phyloP scores from a whole-genome alignment of 495 filamentous ascomycete genomes.

The Astrocystis sublimbata region DNA sequence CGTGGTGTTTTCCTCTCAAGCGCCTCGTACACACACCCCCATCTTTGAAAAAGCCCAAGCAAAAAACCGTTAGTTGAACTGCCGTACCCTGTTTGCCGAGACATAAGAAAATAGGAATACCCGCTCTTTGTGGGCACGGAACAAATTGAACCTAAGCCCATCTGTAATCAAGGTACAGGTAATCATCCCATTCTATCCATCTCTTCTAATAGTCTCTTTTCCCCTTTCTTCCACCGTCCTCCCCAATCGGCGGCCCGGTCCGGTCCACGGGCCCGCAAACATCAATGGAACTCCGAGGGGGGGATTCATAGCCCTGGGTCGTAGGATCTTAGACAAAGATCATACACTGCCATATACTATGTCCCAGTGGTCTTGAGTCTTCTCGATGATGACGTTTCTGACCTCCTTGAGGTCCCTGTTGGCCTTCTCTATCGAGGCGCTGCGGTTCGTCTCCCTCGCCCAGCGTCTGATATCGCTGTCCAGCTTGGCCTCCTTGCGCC shows the following conservation, averaged over 20 bases:
- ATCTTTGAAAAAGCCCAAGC: background rate
- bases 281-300: slow-evolving; percentile 16
- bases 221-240: background rate
- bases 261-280: slow-evolving; percentile 18
- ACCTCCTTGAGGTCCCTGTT: slow-evolving; percentile 62
- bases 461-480: slow-evolving; percentile 77
- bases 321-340: no score
- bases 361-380: slow-evolving; percentile 50
- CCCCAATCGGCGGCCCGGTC: no score
- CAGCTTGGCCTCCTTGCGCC: slow-evolving; percentile 73
- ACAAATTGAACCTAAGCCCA: slow-evolving; percentile 11
- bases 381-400: slow-evolving; percentile 61
- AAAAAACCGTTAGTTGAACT: slow-evolving; percentile 6
- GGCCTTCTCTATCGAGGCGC: slow-evolving; percentile 79
- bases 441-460: slow-evolving; percentile 70
- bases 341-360: slow-evolving; percentile 38
- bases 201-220: background rate
- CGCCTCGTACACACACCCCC: slow-evolving; percentile 14
- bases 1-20: background rate
- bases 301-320: no score
- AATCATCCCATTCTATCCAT: background rate
- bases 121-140: slow-evolving; percentile 16
- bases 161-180: slow-evolving; percentile 12
- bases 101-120: slow-evolving; percentile 19
- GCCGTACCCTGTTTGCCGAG: slow-evolving; percentile 3